phyloP scores from a whole-genome alignment of 2,329 filamentous ascomycete species.

The Cadophora sp. region DNA sequence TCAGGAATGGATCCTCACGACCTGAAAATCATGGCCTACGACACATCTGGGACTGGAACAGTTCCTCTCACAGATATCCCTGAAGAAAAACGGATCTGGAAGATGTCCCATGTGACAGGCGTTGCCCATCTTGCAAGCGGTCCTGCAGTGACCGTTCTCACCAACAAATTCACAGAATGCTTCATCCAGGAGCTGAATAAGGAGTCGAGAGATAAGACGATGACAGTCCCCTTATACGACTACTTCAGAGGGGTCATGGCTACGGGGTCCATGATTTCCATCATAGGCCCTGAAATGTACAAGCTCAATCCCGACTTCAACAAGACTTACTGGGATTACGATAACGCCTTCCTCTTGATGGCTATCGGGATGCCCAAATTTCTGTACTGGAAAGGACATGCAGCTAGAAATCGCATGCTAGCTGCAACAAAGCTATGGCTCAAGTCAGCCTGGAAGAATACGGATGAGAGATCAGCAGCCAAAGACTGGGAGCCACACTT shows the following conservation, averaged over 20 bases:
- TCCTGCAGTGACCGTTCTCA: conserved; percentile 22
- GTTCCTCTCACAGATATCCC: conserved; percentile 21
- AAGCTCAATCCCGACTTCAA: conserved; percentile 25
- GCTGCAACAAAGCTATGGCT: conserved; percentile 23
- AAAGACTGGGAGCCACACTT: conserved; percentile 29
- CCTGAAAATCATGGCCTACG: conserved; percentile 14
- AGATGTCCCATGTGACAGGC: conserved; percentile 26
- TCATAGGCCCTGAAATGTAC: conserved; percentile 26
- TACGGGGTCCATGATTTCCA: conserved; percentile 22
- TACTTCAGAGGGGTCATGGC: conserved; percentile 29
- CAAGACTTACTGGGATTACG: conserved; percentile 30
- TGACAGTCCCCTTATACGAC: conserved; percentile 19
- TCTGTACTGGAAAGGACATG: conserved; percentile 20
- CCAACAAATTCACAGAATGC: conserved; percentile 23
- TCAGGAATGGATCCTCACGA: conserved; percentile 26
- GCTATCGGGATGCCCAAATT: conserved; percentile 27
- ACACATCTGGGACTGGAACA: conserved; percentile 25
- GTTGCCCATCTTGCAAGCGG: conserved; percentile 13
- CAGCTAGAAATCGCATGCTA: conserved; percentile 25
- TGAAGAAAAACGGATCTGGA: conserved; percentile 29
- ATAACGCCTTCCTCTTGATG: conserved; percentile 22
- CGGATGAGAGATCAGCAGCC: conserved; percentile 19
- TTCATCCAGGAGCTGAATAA: conserved; percentile 24
- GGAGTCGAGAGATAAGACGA: conserved; percentile 5
- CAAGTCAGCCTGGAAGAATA: conserved; percentile 21